These are phyloP conservation scores for Neurospora sp. DNA, from an alignment of 495 filamentous ascomycete species.

Conservation along the genomic window DNA sequence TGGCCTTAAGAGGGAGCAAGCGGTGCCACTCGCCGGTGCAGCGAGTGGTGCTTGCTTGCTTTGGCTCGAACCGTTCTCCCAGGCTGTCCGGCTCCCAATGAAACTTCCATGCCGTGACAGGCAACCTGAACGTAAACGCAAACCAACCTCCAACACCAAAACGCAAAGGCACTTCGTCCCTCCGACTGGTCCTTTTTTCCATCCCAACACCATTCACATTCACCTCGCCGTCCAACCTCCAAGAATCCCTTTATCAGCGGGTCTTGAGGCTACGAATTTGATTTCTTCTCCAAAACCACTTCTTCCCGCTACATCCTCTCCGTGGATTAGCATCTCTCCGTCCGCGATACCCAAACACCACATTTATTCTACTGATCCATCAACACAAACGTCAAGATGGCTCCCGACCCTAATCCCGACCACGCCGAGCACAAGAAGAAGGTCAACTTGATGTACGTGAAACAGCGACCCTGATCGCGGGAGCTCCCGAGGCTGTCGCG, in stretches of 20 bases:
- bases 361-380: slow-evolving; percentile 3
- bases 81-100: background rate
- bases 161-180: background rate
- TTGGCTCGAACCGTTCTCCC: background rate
- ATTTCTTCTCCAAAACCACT: background rate
- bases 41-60: background rate
- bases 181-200: background rate
- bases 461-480: background rate
- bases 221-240: background rate
- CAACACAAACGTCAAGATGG: slow-evolving; percentile 22
- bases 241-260: background rate
- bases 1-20: slow-evolving; percentile 6
- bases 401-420: slow-evolving; percentile 25
- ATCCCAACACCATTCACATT: background rate
- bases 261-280: background rate
- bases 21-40: background rate
- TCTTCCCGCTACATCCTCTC: background rate
- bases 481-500: slow-evolving; percentile 1
- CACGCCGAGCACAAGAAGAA: slow-evolving; percentile 84
- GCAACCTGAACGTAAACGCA: background rate
- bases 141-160: slow-evolving; percentile 1
- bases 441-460: slow-evolving; percentile 77
- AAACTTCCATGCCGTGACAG: background rate
- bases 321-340: background rate
- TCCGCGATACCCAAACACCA: slow-evolving; percentile 5